phyloP scores from a whole-genome alignment of 768 basidiomycete species.

The Pleurotus tuoliensis region DNA sequence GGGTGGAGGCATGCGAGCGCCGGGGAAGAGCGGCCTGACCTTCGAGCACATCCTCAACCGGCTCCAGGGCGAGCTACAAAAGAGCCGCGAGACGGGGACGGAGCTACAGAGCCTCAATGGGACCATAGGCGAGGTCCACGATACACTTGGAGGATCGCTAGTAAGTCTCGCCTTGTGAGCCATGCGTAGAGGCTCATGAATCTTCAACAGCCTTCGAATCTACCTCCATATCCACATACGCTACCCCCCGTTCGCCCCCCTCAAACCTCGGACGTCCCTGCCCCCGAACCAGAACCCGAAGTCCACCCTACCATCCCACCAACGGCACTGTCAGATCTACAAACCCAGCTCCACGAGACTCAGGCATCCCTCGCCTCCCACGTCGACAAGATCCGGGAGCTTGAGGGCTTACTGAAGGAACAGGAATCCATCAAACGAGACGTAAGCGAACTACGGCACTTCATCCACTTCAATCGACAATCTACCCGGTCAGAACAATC shows the following conservation, averaged over 20 bases:
- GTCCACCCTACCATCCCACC: conserved; percentile 16
- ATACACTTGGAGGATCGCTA: conserved; percentile 80
- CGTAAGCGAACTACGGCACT: conserved; percentile 63
- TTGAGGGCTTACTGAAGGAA: conserved; percentile 80
- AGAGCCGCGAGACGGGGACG: conserved; percentile 88
- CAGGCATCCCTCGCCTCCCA: conserved; percentile 74
- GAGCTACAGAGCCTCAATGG: conserved; percentile 76
- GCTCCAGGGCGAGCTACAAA: conserved; percentile 91
- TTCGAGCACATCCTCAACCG: conserved; percentile 91
- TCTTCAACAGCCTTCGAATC: conserved; percentile 46
- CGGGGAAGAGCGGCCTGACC: conserved; percentile 74
- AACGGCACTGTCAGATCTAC: conserved; percentile 55
- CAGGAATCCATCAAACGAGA: conserved; percentile 83
- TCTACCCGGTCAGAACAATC: conserved; percentile 19
- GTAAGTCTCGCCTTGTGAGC: conserved; percentile 40
- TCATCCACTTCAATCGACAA: conserved; percentile 46
- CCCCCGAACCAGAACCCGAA: conserved; percentile 20
- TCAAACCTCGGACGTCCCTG: conserved; percentile 22
- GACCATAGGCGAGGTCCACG: conserved; percentile 88
- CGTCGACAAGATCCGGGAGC: conserved; percentile 74
- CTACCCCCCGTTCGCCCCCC: conserved; percentile 64
- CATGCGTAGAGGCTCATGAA: background rate
- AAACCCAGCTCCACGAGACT: conserved; percentile 80
- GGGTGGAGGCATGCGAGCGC: conserved; percentile 65
- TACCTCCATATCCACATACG: conserved; percentile 59